phyloP scores from a whole-genome alignment of 176 grass and related monocot species.

The Paspalum vaginatum region DNA sequence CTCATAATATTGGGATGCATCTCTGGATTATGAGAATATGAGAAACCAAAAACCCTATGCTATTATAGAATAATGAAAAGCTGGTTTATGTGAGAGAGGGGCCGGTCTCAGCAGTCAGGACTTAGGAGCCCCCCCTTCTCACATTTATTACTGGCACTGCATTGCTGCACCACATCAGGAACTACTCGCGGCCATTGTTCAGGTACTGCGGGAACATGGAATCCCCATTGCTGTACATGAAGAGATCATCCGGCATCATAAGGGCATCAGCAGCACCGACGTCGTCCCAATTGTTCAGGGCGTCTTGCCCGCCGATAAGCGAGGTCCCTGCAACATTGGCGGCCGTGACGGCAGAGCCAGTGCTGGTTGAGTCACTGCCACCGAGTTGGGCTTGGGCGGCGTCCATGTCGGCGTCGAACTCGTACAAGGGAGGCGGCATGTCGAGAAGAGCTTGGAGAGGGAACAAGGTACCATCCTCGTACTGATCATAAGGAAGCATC shows the following conservation, averaged over 20 bases:
- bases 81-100: no score
- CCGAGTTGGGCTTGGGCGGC: background rate
- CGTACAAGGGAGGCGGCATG: background rate
- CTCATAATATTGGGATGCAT: no score
- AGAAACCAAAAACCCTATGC: no score
- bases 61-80: no score
- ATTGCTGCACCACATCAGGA: fast-evolving
- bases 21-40: no score
- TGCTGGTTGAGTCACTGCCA: no score
- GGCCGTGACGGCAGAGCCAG: background rate
- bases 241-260: background rate
- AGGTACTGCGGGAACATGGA: background rate
- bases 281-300: background rate
- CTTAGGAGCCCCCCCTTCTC: no score
- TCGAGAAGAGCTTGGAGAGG: background rate
- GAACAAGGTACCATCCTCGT: background rate
- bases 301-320: background rate
- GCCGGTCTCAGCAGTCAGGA: no score
- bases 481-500: background rate
- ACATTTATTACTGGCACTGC: no score
- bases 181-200: background rate
- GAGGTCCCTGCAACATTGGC: background rate
- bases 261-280: background rate
- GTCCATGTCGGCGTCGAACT: background rate
- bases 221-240: background rate